phyloP scores from a whole-genome alignment of 2,329 filamentous ascomycete genomes.

The Paraconiothyrium sp. region DNA sequence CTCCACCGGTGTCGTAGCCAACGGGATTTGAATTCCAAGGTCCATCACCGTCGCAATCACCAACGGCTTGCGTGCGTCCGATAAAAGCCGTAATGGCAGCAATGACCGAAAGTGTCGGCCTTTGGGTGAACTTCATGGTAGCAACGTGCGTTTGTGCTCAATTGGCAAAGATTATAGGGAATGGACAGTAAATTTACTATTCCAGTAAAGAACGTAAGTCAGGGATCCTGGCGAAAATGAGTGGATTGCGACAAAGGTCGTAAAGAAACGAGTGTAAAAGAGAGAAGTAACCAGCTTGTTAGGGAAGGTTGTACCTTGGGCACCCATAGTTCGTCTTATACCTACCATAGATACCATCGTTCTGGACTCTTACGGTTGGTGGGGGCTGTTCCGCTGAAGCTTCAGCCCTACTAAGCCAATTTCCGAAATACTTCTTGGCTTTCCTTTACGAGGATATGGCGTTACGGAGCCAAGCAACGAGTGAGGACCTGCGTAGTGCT shows the following conservation, averaged over 20 bases:
- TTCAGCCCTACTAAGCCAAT: conserved; percentile 8
- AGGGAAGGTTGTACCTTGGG: background rate
- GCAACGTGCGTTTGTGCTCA: background rate
- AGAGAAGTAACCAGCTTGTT: conserved; percentile 3
- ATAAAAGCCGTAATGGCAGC: conserved; percentile 6
- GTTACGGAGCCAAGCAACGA: conserved; percentile 5
- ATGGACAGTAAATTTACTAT: background rate
- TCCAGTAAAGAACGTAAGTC: conserved; percentile 9
- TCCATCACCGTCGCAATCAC: conserved; percentile 10
- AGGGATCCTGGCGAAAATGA: conserved; percentile 12
- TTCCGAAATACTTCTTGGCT: conserved; percentile 9
- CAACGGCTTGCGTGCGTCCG: conserved; percentile 6
- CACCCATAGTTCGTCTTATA: conserved; percentile 10
- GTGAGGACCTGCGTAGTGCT: conserved; percentile 2
- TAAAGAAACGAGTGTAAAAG: conserved; percentile 12
- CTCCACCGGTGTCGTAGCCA: conserved; percentile 13
- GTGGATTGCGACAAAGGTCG: conserved; percentile 9
- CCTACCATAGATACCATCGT: background rate
- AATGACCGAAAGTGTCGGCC: conserved; percentile 3
- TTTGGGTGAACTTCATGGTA: conserved; percentile 9
- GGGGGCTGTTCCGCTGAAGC: conserved; percentile 10
- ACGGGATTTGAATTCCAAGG: conserved; percentile 11
- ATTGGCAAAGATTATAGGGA: background rate
- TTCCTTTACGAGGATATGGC: background rate
- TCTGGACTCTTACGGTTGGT: conserved; percentile 6